Evolutionary conservation across 129 eudicot species (phyloP).

Genomic region (Deinandra increscens): DNA sequence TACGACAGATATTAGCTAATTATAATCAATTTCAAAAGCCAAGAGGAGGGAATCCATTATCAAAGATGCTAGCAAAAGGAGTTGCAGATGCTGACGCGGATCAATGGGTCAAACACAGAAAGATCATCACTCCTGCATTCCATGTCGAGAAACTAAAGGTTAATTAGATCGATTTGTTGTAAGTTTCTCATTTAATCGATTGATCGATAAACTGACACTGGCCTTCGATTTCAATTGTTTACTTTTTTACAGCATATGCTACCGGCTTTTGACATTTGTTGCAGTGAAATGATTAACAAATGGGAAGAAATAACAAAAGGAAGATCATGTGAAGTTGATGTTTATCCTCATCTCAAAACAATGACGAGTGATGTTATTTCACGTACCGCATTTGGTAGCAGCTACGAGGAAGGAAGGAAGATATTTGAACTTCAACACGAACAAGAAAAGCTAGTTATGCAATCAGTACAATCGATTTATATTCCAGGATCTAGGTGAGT

Average conservation of each 20-base stretch:
- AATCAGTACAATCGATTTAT: slow-evolving; percentile 13
- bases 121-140: slow-evolving; percentile 32
- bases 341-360: no score
- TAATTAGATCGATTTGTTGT: slow-evolving; percentile 11
- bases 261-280: slow-evolving; percentile 23
- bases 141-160: slow-evolving; percentile 26
- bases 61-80: slow-evolving; percentile 24
- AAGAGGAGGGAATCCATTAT: slow-evolving; percentile 31
- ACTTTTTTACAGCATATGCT: slow-evolving; percentile 23
- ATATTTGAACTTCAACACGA: slow-evolving; percentile 34
- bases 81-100: slow-evolving; percentile 29
- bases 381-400: slow-evolving; percentile 29
- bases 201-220: background rate
- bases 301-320: slow-evolving; percentile 19
- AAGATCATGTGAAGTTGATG: slow-evolving; percentile 21
- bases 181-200: background rate
- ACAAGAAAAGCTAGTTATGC: slow-evolving; percentile 15
- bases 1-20: slow-evolving; percentile 16
- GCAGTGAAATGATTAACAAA: slow-evolving; percentile 18
- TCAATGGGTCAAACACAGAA: slow-evolving; percentile 39
- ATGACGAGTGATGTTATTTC: slow-evolving; percentile 28
- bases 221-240: background rate
- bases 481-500: slow-evolving; percentile 32
- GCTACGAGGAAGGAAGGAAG: slow-evolving; percentile 29
- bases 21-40: slow-evolving; percentile 24